Base-by-base conservation (phyloP, 108 stramenopile genomes). In the Pseudonitzschia multistriata region DNA sequence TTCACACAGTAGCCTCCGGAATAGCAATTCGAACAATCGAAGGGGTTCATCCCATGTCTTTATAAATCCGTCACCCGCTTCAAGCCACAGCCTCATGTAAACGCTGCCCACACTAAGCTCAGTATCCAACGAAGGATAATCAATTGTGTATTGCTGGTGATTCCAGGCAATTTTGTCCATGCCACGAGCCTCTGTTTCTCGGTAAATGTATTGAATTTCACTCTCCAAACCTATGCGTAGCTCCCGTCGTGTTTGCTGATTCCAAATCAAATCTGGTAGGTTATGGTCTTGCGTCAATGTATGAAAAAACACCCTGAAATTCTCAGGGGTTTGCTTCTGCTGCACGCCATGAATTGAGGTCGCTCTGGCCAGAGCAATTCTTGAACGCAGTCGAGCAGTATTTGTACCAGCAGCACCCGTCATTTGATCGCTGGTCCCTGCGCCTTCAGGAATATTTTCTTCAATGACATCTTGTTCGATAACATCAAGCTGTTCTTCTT, bases 241-340 rank as follows among this genome's bases (percentile, higher is more conserved):
- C 55, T 93, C 92, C 25, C 80, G 52, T 50, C 92, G 66, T 0
- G 88, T 90, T 56, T 93, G 84, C 49, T 85, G 83, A 66, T 87
- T 88, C 92, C 92, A 93, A 45, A 93, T 85, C 27, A 93, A 67
- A 81, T 93, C 92, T 13, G 92, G 83, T 11, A 93, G 56, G 30
- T 70, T 56, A 65, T 90, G 88, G 66, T 93, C 86, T 68, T 87
- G 81, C 1, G 81, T 86, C 37, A 91, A 59, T 15, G 86, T 78
- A 57, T 88, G 85, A 66, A 91, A 91, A 57, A 88, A 80, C 17
- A 88, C 69, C 29, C 81, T 67, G 55, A 82, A 82, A 60, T 82
- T 82, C 42, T 82, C 79, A 10, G 59, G 76, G 0, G 75, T 50
- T 22, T 49, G 53, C 47, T 71, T 40, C 33, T 65, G 49, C 6